Evolutionary conservation across 345 rosid species (phyloP), one percentile per base, ranked within the genome.

Genomic region (Euphorbia lathyris): DNA sequence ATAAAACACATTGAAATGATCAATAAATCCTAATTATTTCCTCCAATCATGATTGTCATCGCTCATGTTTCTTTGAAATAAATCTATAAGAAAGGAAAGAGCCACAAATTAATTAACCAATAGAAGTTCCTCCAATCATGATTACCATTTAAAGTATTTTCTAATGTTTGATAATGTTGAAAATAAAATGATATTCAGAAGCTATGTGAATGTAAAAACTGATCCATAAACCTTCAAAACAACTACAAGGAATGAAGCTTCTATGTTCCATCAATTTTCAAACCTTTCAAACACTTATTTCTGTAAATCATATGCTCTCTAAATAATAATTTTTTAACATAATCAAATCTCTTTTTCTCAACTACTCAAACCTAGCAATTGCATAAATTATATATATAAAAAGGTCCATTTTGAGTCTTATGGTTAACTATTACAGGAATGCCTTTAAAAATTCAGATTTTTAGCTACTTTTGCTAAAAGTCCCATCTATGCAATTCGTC

Each of bases 401-500:
- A 34, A 34, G 7, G 38, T 34, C 42, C 30, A 40, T 11, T 32
- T 25, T 4, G 34, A 25, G 60, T 56, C 30, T 58, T 58, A 3
- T 34, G 20, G 20, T 2, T 2, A 45, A 45, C 50, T 17, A 20
- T n/a, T 51, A n/a, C 57, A 51, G 25, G n/a, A 30, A 58, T 58
- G 36, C 40, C 45, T 27, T 23, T 12, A 3, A 70, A 70, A 70
- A 2, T 0, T 10, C 20, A 13, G 10, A 29, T 40, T 40, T 40
- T 40, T 32, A n/a, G 36, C 17, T 13, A 7, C 34, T 57, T 25
- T 26, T 57, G 19, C 48, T 43, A 47, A 13, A 55, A n/a, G 12
- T 47, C 66, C 47, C 47, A 34, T 30, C 67, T 23, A n/a, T 26
- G 64, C 32, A 7, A 30, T 61, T 55, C 69, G 52, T 23, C 38